Evolutionary conservation across 345 rosid genomes (phyloP).

Genomic region (Lepidium aucheri): DNA sequence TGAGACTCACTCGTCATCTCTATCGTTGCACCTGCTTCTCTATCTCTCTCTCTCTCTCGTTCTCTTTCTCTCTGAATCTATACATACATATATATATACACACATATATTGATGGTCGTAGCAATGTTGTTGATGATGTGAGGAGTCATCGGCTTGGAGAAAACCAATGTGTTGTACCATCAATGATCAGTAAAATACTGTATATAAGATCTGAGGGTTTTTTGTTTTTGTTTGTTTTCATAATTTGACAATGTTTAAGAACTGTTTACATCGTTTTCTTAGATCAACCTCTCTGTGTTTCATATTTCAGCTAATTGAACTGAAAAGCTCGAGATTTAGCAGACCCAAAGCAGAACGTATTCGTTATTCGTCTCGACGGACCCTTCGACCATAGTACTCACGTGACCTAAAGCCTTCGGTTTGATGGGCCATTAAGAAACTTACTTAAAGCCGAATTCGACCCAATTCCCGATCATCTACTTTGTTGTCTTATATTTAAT

Average conservation of each 20-base stretch:
- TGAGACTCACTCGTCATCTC: constrained; percentile 1
- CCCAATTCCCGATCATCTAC: too few species aligned
- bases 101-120: neutral
- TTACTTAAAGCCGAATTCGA: too few species aligned
- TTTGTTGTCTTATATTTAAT: too few species aligned
- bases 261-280: neutral
- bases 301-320: neutral
- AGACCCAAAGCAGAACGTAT: too few species aligned
- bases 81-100: neutral
- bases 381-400: too few species aligned
- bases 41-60: constrained; percentile 10
- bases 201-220: neutral
- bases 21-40: neutral
- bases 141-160: neutral
- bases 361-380: too few species aligned
- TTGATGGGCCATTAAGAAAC: too few species aligned
- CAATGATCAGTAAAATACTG: neutral
- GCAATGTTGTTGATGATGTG: neutral
- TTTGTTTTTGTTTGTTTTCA: neutral
- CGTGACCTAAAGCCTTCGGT: too few species aligned
- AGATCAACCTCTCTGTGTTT: neutral
- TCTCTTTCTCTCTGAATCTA: neutral
- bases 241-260: neutral
- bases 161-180: neutral
- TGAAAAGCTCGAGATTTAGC: neutral